A percentile compares a stretch with the other conserved stretches of the same genome.
Conservation (phyloP, 768 basidiomycete species). For the Pulveroboletus sp. region DNA sequence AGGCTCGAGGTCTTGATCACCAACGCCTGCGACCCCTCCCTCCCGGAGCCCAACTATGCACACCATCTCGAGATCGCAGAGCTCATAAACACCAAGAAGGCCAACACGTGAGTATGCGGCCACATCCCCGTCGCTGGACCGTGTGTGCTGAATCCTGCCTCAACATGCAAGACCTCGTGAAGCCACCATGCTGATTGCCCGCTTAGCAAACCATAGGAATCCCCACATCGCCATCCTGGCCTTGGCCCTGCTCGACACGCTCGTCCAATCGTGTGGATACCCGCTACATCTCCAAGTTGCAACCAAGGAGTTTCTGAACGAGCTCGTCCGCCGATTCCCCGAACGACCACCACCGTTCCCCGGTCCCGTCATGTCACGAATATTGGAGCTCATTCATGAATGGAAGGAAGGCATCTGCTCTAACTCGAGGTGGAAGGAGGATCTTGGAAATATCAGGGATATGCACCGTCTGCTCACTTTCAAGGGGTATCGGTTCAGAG, state of each 20-base stretch:
- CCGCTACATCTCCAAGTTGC: constrained; percentile 94
- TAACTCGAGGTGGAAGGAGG: constrained; percentile 91
- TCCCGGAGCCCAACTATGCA: constrained; percentile 88
- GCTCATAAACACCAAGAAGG: constrained; percentile 90
- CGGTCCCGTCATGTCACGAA: constrained; percentile 90
- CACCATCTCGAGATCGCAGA: constrained; percentile 92
- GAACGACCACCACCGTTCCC: constrained; percentile 96
- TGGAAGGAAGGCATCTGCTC: constrained; percentile 95
- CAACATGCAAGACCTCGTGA: constrained; percentile 69
- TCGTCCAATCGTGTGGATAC: constrained; percentile 95
- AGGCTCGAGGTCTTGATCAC: constrained; percentile 69
- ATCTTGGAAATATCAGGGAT: constrained; percentile 93
- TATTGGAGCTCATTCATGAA: constrained; percentile 84
- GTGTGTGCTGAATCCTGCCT: background rate
- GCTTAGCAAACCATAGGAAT: constrained; percentile 87
- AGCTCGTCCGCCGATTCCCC: constrained; percentile 95
- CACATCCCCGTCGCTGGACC: background rate
- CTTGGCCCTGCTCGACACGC: constrained; percentile 80
- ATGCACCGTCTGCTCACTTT: constrained; percentile 94
- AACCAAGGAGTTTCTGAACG: constrained; percentile 98
- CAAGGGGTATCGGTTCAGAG: constrained; percentile 85
- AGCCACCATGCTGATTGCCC: constrained; percentile 79
- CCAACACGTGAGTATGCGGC: constrained; percentile 69
- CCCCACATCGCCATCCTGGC: constrained; percentile 87
- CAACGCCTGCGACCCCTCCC: constrained; percentile 80